Conservation (phyloP, 192 early-diverging fungal genomes). For the Podila verticillata region DNA sequence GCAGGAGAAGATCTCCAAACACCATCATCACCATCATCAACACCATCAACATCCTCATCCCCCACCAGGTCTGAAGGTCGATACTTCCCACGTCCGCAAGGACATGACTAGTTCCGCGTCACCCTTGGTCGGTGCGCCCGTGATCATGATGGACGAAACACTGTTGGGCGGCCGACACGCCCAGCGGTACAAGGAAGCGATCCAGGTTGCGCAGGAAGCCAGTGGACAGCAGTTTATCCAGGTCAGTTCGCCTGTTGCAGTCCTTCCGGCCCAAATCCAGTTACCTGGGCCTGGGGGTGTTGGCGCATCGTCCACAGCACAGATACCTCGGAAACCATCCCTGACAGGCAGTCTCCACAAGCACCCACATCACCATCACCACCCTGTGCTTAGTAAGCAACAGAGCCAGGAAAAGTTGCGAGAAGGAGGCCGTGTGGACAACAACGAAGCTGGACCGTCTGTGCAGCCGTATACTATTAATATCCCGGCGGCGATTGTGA, state of each 20-base stretch:
- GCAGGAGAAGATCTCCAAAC: not conserved
- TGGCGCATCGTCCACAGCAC: not conserved
- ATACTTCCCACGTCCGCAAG: not conserved
- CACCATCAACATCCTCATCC: no score
- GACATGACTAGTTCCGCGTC: not conserved
- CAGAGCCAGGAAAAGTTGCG: not conserved
- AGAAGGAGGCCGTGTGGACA: no score
- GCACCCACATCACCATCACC: no score
- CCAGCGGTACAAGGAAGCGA: conserved; percentile 30
- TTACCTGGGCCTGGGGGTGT: not conserved
- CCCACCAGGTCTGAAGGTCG: not conserved
- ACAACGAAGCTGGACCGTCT: not conserved
- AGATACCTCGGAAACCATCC: not conserved
- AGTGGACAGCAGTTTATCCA: conserved; percentile 28
- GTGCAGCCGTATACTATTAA: not conserved
- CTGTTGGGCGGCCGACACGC: conserved; percentile 17
- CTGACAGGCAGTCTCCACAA: not conserved
- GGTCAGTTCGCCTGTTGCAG: not conserved
- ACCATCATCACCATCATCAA: not conserved
- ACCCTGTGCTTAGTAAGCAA: not conserved
- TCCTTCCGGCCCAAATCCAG: conserved; percentile 15
- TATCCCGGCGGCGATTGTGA: conserved; percentile 4
- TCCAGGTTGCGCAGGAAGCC: conserved; percentile 31
- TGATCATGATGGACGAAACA: conserved; percentile 38
- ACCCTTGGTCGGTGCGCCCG: not conserved